Evolutionary conservation across 139 green algal species (phyloP).

Genomic region (Microglena sp.): DNA sequence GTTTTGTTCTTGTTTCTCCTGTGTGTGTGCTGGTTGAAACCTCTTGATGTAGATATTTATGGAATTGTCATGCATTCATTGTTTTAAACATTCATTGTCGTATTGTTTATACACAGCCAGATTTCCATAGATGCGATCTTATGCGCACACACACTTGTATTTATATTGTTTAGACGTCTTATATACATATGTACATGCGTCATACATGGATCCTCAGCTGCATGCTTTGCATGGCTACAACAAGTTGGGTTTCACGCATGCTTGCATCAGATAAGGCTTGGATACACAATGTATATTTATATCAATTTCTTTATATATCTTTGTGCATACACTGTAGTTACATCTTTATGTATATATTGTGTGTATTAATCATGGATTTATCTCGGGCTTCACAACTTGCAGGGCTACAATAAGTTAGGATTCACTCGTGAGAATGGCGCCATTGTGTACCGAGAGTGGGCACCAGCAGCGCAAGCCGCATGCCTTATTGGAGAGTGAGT

Average conservation of each 20-base stretch:
- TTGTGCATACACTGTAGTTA: neutral
- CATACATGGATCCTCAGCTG: too few relatives aligned
- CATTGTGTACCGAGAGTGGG: slow-evolving; percentile 84
- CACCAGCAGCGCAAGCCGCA: slow-evolving; percentile 56
- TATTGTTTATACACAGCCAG: too few relatives aligned
- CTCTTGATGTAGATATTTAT: too few relatives aligned
- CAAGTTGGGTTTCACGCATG: neutral
- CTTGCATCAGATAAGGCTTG: neutral
- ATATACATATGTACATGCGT: too few relatives aligned
- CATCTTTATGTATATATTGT: neutral
- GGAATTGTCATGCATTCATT: too few relatives aligned
- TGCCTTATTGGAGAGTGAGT: slow-evolving; percentile 55
- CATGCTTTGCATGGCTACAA: neutral
- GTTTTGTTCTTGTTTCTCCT: too few relatives aligned
- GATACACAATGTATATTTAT: neutral
- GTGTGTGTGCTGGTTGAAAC: too few relatives aligned
- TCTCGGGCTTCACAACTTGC: neutral
- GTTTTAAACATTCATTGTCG: too few relatives aligned
- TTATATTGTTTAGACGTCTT: too few relatives aligned
- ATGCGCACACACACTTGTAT: too few relatives aligned
- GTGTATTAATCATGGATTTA: neutral
- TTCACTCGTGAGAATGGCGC: slow-evolving; percentile 45
- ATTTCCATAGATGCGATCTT: too few relatives aligned
- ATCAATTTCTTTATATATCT: neutral
- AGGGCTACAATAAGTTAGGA: slow-evolving; percentile 71